These are phyloP conservation scores for Solanum virginianum DNA, from an alignment of 257 asterid species.

Conservation along the genomic window DNA sequence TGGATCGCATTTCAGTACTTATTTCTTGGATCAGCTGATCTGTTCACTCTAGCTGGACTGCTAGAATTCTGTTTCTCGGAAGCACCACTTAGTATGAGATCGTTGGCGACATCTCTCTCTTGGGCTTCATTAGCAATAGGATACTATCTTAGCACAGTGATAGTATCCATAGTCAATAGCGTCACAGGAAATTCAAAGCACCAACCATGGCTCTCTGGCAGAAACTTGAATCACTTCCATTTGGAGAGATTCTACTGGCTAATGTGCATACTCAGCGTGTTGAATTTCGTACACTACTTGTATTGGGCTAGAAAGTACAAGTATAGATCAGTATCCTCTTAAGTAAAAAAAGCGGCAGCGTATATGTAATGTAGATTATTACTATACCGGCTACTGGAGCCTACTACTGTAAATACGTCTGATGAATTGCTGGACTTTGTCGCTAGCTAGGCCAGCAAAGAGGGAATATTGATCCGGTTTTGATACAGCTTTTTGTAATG, in stretches of 20 bases:
- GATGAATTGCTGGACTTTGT: constrained; percentile 20
- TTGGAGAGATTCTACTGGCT: constrained; percentile 82
- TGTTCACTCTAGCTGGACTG: constrained; percentile 76
- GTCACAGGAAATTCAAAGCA: constrained; percentile 37
- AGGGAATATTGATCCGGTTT: neutral
- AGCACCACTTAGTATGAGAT: constrained; percentile 72
- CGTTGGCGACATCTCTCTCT: constrained; percentile 74
- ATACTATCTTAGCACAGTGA: constrained; percentile 59
- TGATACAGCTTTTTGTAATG: neutral
- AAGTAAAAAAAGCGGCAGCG: neutral
- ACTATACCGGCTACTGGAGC: neutral
- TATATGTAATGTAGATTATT: neutral
- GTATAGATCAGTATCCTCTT: constrained; percentile 29
- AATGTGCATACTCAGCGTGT: constrained; percentile 63
- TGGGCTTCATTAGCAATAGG: constrained; percentile 90
- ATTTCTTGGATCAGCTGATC: constrained; percentile 86
- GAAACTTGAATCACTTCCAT: constrained; percentile 47
- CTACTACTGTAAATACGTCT: constrained; percentile 20
- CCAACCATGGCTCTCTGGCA: constrained; percentile 59
- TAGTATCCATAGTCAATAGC: constrained; percentile 62
- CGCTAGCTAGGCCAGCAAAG: neutral
- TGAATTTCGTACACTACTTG: constrained; percentile 72
- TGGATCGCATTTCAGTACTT: constrained; percentile 83
- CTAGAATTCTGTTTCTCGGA: constrained; percentile 92
- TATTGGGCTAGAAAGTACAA: constrained; percentile 67